These are phyloP conservation scores for Trypanosoma cruzi DNA, from an alignment of 208 protist genomes.

Conservation along the genomic window DNA sequence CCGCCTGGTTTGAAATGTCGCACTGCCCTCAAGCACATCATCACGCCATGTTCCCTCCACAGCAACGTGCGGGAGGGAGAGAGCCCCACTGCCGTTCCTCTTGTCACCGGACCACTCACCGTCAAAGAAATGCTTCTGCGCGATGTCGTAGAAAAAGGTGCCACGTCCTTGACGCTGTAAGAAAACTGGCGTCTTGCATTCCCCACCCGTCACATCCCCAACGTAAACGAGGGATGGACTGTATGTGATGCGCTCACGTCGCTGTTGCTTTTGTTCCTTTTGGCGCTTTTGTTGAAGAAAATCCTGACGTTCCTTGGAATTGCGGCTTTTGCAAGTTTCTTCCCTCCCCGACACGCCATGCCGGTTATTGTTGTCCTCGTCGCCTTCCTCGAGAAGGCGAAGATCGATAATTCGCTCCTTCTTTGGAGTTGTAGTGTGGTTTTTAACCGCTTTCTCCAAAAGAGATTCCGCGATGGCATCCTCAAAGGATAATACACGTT, in stretches of 20 bases:
- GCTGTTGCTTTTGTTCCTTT: slow-evolving; percentile 14
- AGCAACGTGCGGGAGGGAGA: slow-evolving; percentile 45
- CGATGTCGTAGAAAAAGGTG: slow-evolving; percentile 41
- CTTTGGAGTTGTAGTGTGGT: not conserved
- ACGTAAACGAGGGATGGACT: slow-evolving; percentile 32
- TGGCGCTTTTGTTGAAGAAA: not conserved
- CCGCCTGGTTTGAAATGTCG: slow-evolving; percentile 33
- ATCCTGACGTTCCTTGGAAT: not conserved
- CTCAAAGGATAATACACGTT: slow-evolving; percentile 14
- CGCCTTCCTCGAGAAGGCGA: slow-evolving; percentile 16
- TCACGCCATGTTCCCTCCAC: slow-evolving; percentile 58
- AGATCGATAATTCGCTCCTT: slow-evolving; percentile 25
- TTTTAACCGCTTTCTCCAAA: not conserved
- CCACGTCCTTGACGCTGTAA: slow-evolving; percentile 31
- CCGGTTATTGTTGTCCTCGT: slow-evolving; percentile 1
- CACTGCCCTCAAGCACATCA: slow-evolving; percentile 40
- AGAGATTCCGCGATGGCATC: slow-evolving; percentile 24
- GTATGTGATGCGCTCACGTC: slow-evolving; percentile 27
- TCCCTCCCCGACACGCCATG: not conserved
- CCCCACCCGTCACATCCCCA: slow-evolving; percentile 27
- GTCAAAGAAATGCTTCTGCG: slow-evolving; percentile 37
- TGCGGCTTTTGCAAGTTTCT: not conserved
- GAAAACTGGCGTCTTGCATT: slow-evolving; percentile 11
- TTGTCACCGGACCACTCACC: slow-evolving; percentile 60
- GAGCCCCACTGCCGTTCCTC: slow-evolving; percentile 43